A percentile compares a stretch with the other conserved stretches of the same genome.
Conservation (phyloP, 1,284 basidiomycete genomes). For the Sutorius eximius region DNA sequence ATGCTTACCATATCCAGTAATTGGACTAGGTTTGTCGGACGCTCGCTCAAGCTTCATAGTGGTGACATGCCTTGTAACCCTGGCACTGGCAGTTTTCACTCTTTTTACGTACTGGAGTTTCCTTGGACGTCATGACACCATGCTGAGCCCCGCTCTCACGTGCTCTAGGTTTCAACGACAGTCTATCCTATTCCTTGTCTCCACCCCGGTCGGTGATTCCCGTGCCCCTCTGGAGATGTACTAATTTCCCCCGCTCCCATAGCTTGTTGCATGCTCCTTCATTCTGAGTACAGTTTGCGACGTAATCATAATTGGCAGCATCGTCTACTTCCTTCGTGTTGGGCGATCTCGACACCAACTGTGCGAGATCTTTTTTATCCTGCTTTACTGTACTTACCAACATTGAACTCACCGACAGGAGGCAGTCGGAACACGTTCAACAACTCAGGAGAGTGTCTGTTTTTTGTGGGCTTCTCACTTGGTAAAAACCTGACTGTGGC, state of each 20-base stretch:
- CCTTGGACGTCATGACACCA: not conserved
- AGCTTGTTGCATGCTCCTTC: constrained; percentile 6
- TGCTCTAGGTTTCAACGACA: constrained; percentile 1
- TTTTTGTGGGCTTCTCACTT: constrained; percentile 8
- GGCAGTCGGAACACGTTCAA: not conserved
- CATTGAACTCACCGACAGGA: not conserved
- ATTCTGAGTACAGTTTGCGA: constrained; percentile 5
- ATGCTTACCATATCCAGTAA: constrained; percentile 1
- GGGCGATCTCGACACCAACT: not conserved
- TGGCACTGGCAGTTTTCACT: not conserved
- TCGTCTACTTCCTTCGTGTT: constrained; percentile 7
- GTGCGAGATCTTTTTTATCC: not conserved
- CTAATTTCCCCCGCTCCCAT: not conserved
- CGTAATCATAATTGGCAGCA: constrained; percentile 1
- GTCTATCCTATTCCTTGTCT: constrained; percentile 4
- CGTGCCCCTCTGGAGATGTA: not conserved
- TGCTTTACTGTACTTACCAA: not conserved
- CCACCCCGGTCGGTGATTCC: constrained; percentile 4
- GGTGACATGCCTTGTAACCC: not conserved
- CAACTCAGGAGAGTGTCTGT: constrained; percentile 5
- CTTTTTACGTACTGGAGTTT: not conserved
- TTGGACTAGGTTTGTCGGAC: constrained; percentile 8
- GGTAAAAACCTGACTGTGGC: not conserved
- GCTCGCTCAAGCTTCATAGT: not conserved
- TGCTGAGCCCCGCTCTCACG: not conserved